Conservation (phyloP, 306 rosid genomes). For the Dalbergia oliveri region DNA sequence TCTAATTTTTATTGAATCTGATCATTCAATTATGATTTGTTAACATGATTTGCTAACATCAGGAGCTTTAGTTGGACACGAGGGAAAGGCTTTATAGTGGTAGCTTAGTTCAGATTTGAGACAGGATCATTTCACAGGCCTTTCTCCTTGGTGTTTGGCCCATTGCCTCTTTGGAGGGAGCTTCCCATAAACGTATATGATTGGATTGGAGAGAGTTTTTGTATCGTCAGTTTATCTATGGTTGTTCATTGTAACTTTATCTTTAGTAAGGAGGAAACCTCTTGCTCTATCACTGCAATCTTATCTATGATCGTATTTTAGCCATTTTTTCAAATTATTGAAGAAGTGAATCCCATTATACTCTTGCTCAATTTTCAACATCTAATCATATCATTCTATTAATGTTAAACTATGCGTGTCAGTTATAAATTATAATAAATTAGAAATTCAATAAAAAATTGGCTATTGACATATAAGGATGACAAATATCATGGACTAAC, state of each 20-base stretch:
- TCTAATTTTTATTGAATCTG: no score
- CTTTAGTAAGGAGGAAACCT: background rate
- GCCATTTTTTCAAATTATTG: no score
- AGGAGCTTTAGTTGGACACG: background rate
- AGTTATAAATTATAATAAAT: no score
- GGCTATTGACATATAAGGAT: no score
- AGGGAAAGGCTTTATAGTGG: background rate
- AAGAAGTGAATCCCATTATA: slow-evolving; percentile 13
- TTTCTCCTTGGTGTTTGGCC: background rate
- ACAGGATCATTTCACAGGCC: background rate
- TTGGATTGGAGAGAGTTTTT: background rate
- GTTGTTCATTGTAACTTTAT: background rate
- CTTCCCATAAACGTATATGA: background rate
- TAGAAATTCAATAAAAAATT: no score
- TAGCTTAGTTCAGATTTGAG: background rate
- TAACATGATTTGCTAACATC: background rate
- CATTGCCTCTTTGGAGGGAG: background rate
- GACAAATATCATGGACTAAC: no score
- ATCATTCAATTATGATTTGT: no score
- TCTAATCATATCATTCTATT: no score
- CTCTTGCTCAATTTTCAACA: no score
- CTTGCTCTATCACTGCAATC: background rate
- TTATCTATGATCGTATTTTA: background rate
- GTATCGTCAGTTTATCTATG: background rate
- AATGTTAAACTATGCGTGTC: no score